Base-by-base conservation (phyloP, 2,329 filamentous ascomycete species). In the Didymella glomerata region DNA sequence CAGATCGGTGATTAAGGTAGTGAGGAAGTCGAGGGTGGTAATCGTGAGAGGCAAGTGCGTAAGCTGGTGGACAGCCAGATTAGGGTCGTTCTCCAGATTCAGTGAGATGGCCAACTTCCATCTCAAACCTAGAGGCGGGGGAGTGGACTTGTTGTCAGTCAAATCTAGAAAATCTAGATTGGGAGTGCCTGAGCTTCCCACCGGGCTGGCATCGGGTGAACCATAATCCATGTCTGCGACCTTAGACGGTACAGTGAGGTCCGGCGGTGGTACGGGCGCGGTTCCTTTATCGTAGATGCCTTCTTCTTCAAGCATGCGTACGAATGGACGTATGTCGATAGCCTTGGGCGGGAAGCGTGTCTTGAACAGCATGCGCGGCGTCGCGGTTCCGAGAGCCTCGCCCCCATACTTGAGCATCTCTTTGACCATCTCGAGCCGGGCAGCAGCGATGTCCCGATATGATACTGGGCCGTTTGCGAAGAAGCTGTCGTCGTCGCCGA, bases 21-120 rank as follows among this genome's bases (percentile, higher is more conserved):
- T 79, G 46, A 79, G 65, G 54, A 76, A 71, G 40, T 79, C 77
- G 54, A 79, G 73, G 25, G 69, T 74, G 6, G 69, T 61, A n/a
- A 79, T 62, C 24, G 74, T 69, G 30, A 79, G 63, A 44, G 77
- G 76, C 16, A 78, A 70, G 48, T 68, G 73, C 9, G 68, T 75
- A 32, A 79, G 65, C 25, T 72, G 68, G 30, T 67, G 61, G 14
- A 71, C 61, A 1, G 73, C 70, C 11, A 51, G 45, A 9, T 62
- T 45, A n/a, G 68, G 74, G 7, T 70, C 51, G 8, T 51, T 58
- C 32, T 66, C 48, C 22, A 75, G 18, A 32, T 13, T 30, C n/a
- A 36, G 18, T n/a, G 40, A 34, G 18, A 54, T 41, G 5, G n/a
- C 24, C 7, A 20, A 20, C 20, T 36, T 44, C 53, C 53, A 49